Evolutionary conservation across 495 filamentous ascomycete species (phyloP).

Genomic region (Staphylotrichum tortipilum): DNA sequence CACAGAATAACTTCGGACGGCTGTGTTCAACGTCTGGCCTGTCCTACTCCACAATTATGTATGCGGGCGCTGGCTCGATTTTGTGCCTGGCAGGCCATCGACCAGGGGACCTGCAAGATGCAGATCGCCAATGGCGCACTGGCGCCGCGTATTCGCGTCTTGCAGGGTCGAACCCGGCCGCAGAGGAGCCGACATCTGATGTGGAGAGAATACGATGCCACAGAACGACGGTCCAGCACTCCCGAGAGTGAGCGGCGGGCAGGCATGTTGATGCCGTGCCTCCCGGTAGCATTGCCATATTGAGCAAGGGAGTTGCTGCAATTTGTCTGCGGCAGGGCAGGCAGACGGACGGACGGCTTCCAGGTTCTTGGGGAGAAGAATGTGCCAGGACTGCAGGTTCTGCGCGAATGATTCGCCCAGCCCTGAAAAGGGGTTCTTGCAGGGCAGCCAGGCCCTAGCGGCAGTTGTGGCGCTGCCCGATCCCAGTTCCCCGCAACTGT

Average conservation of each 20-base stretch:
- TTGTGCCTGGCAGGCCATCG: not conserved
- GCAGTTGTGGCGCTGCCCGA: not conserved
- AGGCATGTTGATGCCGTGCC: too few species aligned
- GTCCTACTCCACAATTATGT: too few species aligned
- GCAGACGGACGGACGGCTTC: too few species aligned
- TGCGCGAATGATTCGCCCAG: too few species aligned
- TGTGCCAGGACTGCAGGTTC: too few species aligned
- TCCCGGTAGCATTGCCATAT: too few species aligned
- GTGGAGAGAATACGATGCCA: not conserved
- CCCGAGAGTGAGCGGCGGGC: too few species aligned
- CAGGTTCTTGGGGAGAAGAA: too few species aligned
- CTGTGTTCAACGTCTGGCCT: too few species aligned
- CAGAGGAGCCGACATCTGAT: not conserved
- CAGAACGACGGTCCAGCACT: not conserved
- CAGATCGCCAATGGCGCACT: not conserved
- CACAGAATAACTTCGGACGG: too few species aligned
- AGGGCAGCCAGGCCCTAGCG: slow-evolving; percentile 6
- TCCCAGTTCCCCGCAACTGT: slow-evolving; percentile 6
- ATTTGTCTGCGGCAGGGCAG: too few species aligned
- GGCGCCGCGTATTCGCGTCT: not conserved
- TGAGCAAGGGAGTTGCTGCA: too few species aligned
- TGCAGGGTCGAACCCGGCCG: not conserved
- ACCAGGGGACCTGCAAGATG: not conserved
- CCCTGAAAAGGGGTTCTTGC: slow-evolving; percentile 1
- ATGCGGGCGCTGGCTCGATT: not conserved